These are phyloP conservation scores for Rubus idaeus DNA, from an alignment of 306 rosid species.

Conservation along the genomic window DNA sequence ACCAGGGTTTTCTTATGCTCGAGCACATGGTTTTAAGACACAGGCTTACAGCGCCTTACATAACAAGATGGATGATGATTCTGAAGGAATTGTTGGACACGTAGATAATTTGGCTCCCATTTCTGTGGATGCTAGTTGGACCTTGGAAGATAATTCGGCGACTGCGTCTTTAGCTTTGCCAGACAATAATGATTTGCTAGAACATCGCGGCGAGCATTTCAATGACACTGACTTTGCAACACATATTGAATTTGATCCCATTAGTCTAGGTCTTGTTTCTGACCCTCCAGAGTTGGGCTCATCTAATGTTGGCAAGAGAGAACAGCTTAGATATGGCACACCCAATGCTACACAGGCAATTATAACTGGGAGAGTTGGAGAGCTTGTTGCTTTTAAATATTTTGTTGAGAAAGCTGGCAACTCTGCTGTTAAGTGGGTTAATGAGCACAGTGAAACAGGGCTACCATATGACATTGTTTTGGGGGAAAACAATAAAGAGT, in stretches of 20 bases:
- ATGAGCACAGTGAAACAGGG: conserved; percentile 68
- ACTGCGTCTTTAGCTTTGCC: conserved; percentile 1
- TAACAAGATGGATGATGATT: conserved; percentile 32
- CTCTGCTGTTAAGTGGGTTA: conserved; percentile 67
- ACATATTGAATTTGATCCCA: conserved; percentile 4
- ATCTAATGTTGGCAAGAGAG: conserved; percentile 38
- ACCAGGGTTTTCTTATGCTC: conserved; percentile 71
- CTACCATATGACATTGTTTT: conserved; percentile 72
- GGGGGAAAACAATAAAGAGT: conserved; percentile 42
- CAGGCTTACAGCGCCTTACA: conserved; percentile 32
- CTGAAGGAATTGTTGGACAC: conserved; percentile 25
- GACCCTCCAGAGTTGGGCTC: conserved; percentile 20
- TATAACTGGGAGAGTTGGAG: conserved; percentile 73
- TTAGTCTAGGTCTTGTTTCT: neutral
- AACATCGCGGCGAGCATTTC: neutral
- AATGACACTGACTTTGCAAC: neutral
- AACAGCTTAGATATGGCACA: conserved; percentile 55
- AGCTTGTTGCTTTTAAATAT: conserved; percentile 65
- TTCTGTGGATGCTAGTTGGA: neutral
- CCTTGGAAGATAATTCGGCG: conserved; percentile 1
- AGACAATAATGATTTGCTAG: neutral
- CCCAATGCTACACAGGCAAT: conserved; percentile 51
- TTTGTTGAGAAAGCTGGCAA: conserved; percentile 46
- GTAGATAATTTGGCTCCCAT: neutral
- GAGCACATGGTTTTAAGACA: conserved; percentile 54